Evolutionary conservation across 306 rosid genomes (phyloP).

Genomic region (Ammopiptanthus mongolicus): DNA sequence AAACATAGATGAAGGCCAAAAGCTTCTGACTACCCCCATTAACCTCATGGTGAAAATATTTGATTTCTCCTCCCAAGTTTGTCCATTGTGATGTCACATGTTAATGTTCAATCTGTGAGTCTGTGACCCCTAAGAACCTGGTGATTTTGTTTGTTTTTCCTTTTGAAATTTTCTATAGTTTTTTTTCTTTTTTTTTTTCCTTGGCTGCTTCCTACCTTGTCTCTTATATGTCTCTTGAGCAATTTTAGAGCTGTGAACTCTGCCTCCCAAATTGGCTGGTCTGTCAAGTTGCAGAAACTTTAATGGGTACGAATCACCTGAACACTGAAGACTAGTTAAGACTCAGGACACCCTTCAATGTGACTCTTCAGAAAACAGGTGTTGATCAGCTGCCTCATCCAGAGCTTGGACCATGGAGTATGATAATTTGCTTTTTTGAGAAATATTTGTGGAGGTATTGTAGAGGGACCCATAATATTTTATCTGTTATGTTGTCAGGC

Average conservation of each 20-base stretch:
- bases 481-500: background rate
- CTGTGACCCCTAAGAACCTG: slow-evolving; percentile 25
- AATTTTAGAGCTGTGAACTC: slow-evolving; percentile 14
- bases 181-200: background rate
- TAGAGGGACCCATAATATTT: background rate
- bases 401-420: slow-evolving; percentile 15
- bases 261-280: slow-evolving; percentile 21
- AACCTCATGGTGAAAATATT: slow-evolving; percentile 3
- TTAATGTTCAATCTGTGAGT: slow-evolving; percentile 33
- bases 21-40: slow-evolving; percentile 31
- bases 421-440: background rate
- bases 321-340: background rate
- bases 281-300: slow-evolving; percentile 32
- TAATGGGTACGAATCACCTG: slow-evolving; percentile 19
- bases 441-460: background rate
- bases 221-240: background rate
- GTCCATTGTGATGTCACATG: slow-evolving; percentile 63
- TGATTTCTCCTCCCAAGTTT: slow-evolving; percentile 39
- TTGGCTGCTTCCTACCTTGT: background rate
- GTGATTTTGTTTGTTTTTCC: slow-evolving; percentile 27
- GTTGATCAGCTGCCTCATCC: slow-evolving; percentile 1
- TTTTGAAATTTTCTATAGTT: background rate
- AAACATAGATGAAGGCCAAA: slow-evolving; percentile 37
- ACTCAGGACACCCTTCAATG: slow-evolving; percentile 11
- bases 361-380: slow-evolving; percentile 25